Evolutionary conservation across 1,284 basidiomycete genomes (phyloP), one percentile per base, ranked within the genome.

Genomic region (Lentinula novae-zelandiae): DNA sequence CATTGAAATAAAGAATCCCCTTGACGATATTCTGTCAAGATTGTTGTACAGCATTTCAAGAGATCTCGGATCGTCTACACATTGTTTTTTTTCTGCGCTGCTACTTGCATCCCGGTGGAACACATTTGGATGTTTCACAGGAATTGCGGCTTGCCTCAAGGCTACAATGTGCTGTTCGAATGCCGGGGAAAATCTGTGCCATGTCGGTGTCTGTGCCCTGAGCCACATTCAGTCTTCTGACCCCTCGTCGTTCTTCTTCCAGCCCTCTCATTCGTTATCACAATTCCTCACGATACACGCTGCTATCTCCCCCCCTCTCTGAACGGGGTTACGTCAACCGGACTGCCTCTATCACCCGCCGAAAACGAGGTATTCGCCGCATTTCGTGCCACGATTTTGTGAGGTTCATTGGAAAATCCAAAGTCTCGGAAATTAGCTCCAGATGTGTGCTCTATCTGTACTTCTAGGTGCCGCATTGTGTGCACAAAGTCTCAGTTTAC

Each of bases 401-500:
- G 15, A 12, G 53, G 42, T 33, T 27, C 38, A n/a, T 58, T 40
- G 31, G 20, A 50, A 50, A 17, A 51, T 46, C 31, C 38, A 54
- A 42, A 27, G 20, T 54, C n/a, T 57, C 54, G 60, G 60, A 27
- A 46, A 42, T 56, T 52, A 52, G 49, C 12, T 33, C 49, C 60
- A 56, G 55, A 63, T 50, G 34, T 36, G 27, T 60, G 39, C 58
- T 36, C 22, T 40, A 46, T 46, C 44, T 54, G 52, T 61, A 33
- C 59, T 60, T 60, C 58, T 27, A 50, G 49, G 27, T 34, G 59
- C 59, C 62, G 59, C 62, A 55, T 54, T 63, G 36, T 52, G 17
- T 53, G 46, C 62, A 57, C 50, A 49, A 36, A 55, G 56, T 49
- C 55, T 52, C 36, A 57, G 39, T 39, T 57, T 50, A 56, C 50